A percentile compares a stretch with the other conserved stretches of the same genome.
phyloP scores from a whole-genome alignment of 2,329 filamentous ascomycete genomes.

The Botryotinia narcissicola region DNA sequence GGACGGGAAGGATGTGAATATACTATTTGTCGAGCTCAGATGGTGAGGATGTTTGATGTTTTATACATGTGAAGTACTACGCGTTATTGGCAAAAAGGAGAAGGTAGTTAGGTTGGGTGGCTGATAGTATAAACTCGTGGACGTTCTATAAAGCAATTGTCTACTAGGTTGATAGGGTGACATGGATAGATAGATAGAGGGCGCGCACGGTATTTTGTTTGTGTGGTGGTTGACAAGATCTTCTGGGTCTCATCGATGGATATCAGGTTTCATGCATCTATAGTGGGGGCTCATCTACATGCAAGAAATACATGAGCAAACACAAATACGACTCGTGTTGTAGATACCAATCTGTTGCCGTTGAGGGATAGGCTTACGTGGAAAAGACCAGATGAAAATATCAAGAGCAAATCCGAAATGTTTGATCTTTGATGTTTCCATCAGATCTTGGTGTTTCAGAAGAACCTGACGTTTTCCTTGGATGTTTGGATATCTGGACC shows the following conservation, averaged over 20 bases:
- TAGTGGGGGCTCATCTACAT: neutral
- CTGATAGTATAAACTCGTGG: neutral
- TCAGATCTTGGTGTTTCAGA: neutral
- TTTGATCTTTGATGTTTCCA: conserved; percentile 2
- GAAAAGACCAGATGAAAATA: neutral
- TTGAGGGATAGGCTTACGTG: neutral
- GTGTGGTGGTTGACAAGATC: conserved; percentile 4
- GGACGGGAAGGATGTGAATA: neutral
- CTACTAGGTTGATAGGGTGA: neutral
- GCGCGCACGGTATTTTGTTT: neutral
- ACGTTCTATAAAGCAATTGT: neutral
- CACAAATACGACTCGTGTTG: neutral
- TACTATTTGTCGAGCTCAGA: neutral
- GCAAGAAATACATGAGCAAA: neutral
- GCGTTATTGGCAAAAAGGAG: neutral
- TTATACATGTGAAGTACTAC: neutral
- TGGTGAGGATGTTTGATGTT: neutral
- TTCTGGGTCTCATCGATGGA: conserved; percentile 5
- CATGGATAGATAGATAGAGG: neutral
- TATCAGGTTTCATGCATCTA: conserved; percentile 11
- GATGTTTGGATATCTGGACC: neutral
- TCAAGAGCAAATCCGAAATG: conserved; percentile 1
- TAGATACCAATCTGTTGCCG: neutral
- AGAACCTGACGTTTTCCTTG: neutral
- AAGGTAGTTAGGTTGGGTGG: neutral